Conservation (phyloP, 1,284 basidiomycete species). For the Ceratobasidium sp. region DNA sequence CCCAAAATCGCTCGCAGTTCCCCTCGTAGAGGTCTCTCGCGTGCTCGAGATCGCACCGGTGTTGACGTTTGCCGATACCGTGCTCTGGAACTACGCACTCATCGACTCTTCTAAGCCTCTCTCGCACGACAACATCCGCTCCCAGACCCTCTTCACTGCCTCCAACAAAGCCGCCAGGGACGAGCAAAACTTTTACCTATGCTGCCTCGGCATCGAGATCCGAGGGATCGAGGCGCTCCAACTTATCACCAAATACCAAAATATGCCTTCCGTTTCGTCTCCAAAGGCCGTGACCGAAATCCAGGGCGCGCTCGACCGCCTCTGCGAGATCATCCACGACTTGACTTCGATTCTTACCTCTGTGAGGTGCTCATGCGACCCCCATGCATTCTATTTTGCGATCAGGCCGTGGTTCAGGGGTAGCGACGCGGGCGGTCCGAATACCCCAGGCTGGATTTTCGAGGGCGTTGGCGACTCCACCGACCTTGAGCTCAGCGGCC, state of each 20-base stretch:
- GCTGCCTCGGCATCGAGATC: slow-evolving; percentile 65
- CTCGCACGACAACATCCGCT: slow-evolving; percentile 53
- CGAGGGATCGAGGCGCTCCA: slow-evolving; percentile 62
- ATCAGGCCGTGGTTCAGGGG: slow-evolving; percentile 69
- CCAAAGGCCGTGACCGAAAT: slow-evolving; percentile 49
- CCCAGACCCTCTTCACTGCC: slow-evolving; percentile 59
- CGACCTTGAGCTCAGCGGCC: slow-evolving; percentile 59
- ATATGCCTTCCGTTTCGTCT: slow-evolving; percentile 36
- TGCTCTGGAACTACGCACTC: slow-evolving; percentile 64
- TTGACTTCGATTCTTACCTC: slow-evolving; percentile 57
- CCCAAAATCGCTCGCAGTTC: slow-evolving; percentile 60
- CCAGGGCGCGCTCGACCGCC: slow-evolving; percentile 61
- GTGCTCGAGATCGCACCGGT: slow-evolving; percentile 65
- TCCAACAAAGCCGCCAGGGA: slow-evolving; percentile 56
- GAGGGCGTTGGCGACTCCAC: slow-evolving; percentile 54
- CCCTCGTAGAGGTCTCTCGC: slow-evolving; percentile 58
- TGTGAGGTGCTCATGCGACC: slow-evolving; percentile 60
- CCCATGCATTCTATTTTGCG: slow-evolving; percentile 64
- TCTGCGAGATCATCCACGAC: slow-evolving; percentile 59
- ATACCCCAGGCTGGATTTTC: slow-evolving; percentile 57
- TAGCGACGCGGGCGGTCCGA: slow-evolving; percentile 51
- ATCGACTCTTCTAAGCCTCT: slow-evolving; percentile 51
- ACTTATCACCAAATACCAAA: slow-evolving; percentile 54
- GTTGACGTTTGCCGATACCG: slow-evolving; percentile 67
- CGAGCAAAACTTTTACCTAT: slow-evolving; percentile 65